Conservation (phyloP, 2,329 filamentous ascomycete species). For the Nemania abortiva region DNA sequence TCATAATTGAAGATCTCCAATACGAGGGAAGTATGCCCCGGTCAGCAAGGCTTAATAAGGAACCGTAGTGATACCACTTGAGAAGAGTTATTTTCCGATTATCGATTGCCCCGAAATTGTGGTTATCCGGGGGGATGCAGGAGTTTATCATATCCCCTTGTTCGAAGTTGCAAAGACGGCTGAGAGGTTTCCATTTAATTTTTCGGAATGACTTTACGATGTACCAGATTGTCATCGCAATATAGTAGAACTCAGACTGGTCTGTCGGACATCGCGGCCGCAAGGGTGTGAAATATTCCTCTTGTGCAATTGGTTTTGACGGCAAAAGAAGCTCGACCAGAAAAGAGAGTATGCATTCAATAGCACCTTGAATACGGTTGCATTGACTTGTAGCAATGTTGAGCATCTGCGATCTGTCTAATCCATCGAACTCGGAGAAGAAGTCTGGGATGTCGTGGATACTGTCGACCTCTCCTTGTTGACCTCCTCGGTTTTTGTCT, state of each 20-base stretch:
- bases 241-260: slow-evolving; percentile 36
- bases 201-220: slow-evolving; percentile 23
- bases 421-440: slow-evolving; percentile 8
- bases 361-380: slow-evolving; percentile 19
- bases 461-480: neutral
- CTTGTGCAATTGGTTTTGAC: neutral
- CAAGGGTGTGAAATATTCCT: neutral
- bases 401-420: slow-evolving; percentile 10
- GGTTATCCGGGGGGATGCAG: slow-evolving; percentile 22
- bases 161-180: slow-evolving; percentile 5
- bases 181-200: slow-evolving; percentile 15
- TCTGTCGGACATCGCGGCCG: neutral
- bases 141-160: slow-evolving; percentile 14
- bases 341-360: slow-evolving; percentile 26
- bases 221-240: slow-evolving; percentile 38
- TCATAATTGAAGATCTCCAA: slow-evolving; percentile 16
- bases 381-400: slow-evolving; percentile 15
- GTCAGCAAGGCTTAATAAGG: slow-evolving; percentile 22
- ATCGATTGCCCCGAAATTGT: slow-evolving; percentile 17
- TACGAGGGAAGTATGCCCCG: slow-evolving; percentile 3
- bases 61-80: slow-evolving; percentile 38
- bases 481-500: neutral
- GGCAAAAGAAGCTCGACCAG: slow-evolving; percentile 25
- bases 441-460: neutral
- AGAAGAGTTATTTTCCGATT: slow-evolving; percentile 31